A percentile compares a stretch with the other conserved stretches of the same genome.
Evolutionary conservation across 768 basidiomycete genomes (phyloP).

Genomic region (Amyloporia xantha): DNA sequence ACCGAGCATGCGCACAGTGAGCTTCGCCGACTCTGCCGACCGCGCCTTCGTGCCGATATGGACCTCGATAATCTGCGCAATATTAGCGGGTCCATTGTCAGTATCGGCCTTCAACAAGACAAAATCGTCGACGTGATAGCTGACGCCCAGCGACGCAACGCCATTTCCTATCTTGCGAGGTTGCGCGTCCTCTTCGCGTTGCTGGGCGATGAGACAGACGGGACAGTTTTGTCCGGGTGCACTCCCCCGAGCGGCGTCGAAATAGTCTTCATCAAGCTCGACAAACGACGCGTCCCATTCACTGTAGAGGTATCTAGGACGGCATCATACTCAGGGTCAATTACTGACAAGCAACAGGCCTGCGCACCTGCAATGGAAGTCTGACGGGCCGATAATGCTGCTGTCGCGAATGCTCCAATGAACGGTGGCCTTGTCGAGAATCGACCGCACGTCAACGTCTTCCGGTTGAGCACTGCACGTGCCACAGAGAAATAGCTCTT

Average conservation of each 20-base stretch:
- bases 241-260: constrained; percentile 14
- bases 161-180: constrained; percentile 32
- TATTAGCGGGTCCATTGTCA: constrained; percentile 43
- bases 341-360: not conserved
- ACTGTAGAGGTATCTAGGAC: constrained; percentile 44
- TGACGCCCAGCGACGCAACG: constrained; percentile 37
- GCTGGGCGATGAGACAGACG: constrained; percentile 33
- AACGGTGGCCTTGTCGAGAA: constrained; percentile 45
- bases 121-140: constrained; percentile 60
- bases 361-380: constrained; percentile 55
- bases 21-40: constrained; percentile 11
- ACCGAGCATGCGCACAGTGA: constrained; percentile 36
- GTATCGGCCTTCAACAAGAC: constrained; percentile 36
- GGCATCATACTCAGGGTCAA: not conserved
- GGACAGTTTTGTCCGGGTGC: constrained; percentile 48
- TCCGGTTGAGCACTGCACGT: constrained; percentile 37
- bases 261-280: constrained; percentile 25
- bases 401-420: constrained; percentile 20
- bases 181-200: constrained; percentile 27
- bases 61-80: constrained; percentile 46
- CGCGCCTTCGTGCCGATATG: constrained; percentile 11
- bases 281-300: constrained; percentile 39
- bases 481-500: constrained; percentile 59
- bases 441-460: constrained; percentile 28
- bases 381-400: constrained; percentile 25